Evolutionary conservation across 495 filamentous ascomycete species (phyloP).

Genomic region (Aspergillus steynii): DNA sequence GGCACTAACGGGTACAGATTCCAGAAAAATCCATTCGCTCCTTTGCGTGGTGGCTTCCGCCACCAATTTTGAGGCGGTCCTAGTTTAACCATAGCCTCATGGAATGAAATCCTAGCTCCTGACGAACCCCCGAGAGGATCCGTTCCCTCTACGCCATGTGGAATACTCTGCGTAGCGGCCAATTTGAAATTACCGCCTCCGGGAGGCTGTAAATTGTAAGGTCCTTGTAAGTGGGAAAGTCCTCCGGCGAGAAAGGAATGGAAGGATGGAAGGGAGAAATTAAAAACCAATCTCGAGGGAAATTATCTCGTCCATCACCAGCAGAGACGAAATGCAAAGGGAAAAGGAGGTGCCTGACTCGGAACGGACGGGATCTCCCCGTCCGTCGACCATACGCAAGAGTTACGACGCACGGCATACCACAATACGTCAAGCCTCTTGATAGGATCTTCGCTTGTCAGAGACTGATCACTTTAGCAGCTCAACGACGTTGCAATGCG

Average conservation of each 20-base stretch:
- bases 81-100: background rate
- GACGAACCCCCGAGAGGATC: background rate
- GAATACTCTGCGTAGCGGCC: too few relatives aligned
- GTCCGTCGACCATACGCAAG: slow-evolving; percentile 9
- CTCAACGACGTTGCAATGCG: background rate
- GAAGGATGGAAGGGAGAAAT: too few relatives aligned
- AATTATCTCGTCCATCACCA: background rate
- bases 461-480: background rate
- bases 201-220: too few relatives aligned
- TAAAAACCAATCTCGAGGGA: background rate
- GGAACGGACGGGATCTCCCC: slow-evolving; percentile 10
- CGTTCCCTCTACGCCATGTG: too few relatives aligned
- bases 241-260: too few relatives aligned
- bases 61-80: slow-evolving; percentile 1
- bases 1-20: slow-evolving; percentile 3
- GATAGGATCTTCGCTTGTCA: background rate
- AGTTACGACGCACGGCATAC: slow-evolving; percentile 2
- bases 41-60: slow-evolving; percentile 5
- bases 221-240: too few relatives aligned
- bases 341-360: background rate
- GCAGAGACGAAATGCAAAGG: background rate
- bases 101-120: background rate
- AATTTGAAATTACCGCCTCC: too few relatives aligned
- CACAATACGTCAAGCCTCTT: background rate
- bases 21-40: slow-evolving; percentile 18